Conservation (phyloP, 192 early-diverging fungal genomes). For the Pilobolus umbonatus region DNA sequence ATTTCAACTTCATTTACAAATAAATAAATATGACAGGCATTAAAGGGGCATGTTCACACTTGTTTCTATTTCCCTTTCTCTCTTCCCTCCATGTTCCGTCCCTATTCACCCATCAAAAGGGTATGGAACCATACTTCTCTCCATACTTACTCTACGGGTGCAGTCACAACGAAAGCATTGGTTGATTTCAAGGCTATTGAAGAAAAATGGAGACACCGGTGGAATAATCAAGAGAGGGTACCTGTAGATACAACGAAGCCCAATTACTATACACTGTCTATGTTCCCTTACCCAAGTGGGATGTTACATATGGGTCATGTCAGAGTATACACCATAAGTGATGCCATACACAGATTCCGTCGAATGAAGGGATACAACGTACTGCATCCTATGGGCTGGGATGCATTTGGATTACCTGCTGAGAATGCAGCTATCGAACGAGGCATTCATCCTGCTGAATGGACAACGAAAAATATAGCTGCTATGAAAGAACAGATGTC, state of each 20-base stretch:
- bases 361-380: conserved; percentile 71
- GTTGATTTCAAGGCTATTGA: conserved; percentile 55
- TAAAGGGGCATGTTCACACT: no score
- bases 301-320: conserved; percentile 94
- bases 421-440: conserved; percentile 95
- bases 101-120: no score
- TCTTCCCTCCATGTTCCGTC: no score
- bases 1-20: no score
- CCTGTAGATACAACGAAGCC: conserved; percentile 23
- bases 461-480: conserved; percentile 81
- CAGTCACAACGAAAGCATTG: neutral
- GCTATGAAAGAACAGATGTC: conserved; percentile 80
- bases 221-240: conserved; percentile 33
- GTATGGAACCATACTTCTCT: no score
- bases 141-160: no score
- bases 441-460: conserved; percentile 67
- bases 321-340: conserved; percentile 92
- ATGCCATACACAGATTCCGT: conserved; percentile 75
- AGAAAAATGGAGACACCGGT: conserved; percentile 57
- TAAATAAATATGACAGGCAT: no score
- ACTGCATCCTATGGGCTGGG: conserved; percentile 95
- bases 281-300: conserved; percentile 97
- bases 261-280: conserved; percentile 80
- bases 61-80: no score
- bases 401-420: conserved; percentile 96